These are phyloP conservation scores for Suillus weaverae DNA, from an alignment of 768 basidiomycete species.

Conservation along the genomic window DNA sequence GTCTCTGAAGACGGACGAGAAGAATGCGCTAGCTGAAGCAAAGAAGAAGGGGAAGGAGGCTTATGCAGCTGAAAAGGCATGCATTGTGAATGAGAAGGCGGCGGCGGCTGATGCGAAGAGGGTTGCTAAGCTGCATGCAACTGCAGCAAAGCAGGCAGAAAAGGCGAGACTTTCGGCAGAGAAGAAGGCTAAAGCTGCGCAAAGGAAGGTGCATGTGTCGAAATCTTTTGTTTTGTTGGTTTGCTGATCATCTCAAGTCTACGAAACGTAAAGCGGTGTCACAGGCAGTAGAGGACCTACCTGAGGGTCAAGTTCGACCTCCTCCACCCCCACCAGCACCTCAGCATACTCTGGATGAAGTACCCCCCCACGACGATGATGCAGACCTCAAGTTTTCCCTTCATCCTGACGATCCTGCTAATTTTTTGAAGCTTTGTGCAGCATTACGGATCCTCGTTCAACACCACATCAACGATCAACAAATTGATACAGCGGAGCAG, in stretches of 20 bases:
- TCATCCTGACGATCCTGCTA: conserved; percentile 17
- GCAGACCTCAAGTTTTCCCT: conserved; percentile 5
- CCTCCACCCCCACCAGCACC: neutral
- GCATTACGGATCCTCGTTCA: conserved; percentile 18
- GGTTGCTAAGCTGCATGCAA: neutral
- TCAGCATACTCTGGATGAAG: no score
- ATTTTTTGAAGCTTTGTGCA: conserved; percentile 23
- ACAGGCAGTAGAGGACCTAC: neutral
- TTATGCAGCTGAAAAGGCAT: conserved; percentile 3
- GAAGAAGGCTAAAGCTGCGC: neutral
- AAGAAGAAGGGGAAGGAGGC: conserved; percentile 7
- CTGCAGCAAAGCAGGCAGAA: conserved; percentile 1
- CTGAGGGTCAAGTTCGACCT: neutral
- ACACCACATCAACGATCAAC: conserved; percentile 6
- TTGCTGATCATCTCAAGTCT: conserved; percentile 4
- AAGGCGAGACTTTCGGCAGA: neutral
- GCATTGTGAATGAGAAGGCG: conserved; percentile 2
- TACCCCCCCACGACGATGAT: neutral
- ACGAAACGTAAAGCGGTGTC: neutral
- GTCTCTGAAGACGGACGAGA: neutral
- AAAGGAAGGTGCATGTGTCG: neutral
- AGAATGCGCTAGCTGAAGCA: neutral
- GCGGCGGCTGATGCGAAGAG: neutral
- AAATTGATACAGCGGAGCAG: conserved; percentile 13
- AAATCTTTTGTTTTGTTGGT: conserved; percentile 7